These are phyloP conservation scores for Eruca vesicaria DNA, from an alignment of 441 rosid genomes.

Conservation along the genomic window DNA sequence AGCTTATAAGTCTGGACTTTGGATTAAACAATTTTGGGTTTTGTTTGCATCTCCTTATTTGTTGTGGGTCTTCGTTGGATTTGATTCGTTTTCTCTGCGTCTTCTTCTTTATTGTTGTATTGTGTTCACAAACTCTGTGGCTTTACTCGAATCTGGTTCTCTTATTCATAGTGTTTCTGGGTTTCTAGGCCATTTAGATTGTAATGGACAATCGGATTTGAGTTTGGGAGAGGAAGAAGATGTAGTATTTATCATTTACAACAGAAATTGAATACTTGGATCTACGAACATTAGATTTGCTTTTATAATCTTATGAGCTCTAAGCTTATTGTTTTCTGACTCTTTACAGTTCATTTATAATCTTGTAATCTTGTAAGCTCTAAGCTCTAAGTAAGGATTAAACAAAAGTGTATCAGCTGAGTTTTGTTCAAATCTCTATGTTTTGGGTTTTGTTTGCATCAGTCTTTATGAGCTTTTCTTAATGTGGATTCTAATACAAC, in stretches of 20 bases:
- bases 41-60: too few species aligned
- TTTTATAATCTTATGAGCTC: neutral
- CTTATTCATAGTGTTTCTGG: neutral
- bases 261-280: too few species aligned
- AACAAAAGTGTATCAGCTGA: too few species aligned
- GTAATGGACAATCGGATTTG: neutral
- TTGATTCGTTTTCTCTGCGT: neutral
- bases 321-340: neutral
- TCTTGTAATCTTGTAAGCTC: too few species aligned
- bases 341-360: neutral
- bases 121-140: neutral
- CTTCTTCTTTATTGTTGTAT: neutral
- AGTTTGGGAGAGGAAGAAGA: neutral
- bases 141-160: neutral
- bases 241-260: neutral
- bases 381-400: too few species aligned
- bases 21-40: too few species aligned
- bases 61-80: neutral
- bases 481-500: too few species aligned
- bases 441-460: too few species aligned
- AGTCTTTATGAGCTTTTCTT: too few species aligned
- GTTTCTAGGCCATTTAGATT: neutral
- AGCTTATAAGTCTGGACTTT: too few species aligned
- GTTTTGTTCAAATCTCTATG: too few species aligned
- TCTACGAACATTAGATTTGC: neutral